These are phyloP conservation scores for Mortierella sp. DNA, from an alignment of 371 early-diverging fungal genomes.

Conservation along the genomic window DNA sequence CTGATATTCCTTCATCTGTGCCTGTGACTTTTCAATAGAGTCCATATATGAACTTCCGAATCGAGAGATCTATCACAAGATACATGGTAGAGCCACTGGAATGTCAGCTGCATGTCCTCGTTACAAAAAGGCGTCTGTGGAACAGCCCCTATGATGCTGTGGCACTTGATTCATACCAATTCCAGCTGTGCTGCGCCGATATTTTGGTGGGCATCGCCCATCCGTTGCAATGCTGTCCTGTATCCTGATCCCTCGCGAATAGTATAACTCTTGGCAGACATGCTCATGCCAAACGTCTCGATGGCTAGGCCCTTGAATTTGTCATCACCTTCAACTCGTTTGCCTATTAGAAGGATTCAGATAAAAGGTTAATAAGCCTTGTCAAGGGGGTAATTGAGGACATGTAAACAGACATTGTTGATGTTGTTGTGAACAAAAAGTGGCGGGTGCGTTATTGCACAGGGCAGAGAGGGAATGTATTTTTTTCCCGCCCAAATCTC, in stretches of 20 bases:
- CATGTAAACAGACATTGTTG: background rate
- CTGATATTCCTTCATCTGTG: constrained; percentile 73
- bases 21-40: constrained; percentile 58
- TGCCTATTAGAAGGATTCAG: constrained; percentile 43
- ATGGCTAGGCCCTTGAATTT: constrained; percentile 68
- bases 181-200: constrained; percentile 71
- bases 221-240: constrained; percentile 58
- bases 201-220: constrained; percentile 74
- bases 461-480: background rate
- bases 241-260: constrained; percentile 68
- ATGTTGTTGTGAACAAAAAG: background rate
- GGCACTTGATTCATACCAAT: constrained; percentile 15
- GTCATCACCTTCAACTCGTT: constrained; percentile 69
- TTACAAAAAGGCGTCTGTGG: too few species aligned
- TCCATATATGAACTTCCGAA: constrained; percentile 60
- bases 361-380: constrained; percentile 20
- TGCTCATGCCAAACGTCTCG: constrained; percentile 69
- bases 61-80: constrained; percentile 33
- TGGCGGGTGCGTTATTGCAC: background rate
- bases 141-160: background rate
- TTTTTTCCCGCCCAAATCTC: constrained; percentile 1
- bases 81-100: constrained; percentile 11
- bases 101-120: too few species aligned
- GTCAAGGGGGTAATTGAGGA: too few species aligned
- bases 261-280: constrained; percentile 67